Evolutionary conservation across 345 rosid species (phyloP).

Genomic region (Eucalyptus victrix): DNA sequence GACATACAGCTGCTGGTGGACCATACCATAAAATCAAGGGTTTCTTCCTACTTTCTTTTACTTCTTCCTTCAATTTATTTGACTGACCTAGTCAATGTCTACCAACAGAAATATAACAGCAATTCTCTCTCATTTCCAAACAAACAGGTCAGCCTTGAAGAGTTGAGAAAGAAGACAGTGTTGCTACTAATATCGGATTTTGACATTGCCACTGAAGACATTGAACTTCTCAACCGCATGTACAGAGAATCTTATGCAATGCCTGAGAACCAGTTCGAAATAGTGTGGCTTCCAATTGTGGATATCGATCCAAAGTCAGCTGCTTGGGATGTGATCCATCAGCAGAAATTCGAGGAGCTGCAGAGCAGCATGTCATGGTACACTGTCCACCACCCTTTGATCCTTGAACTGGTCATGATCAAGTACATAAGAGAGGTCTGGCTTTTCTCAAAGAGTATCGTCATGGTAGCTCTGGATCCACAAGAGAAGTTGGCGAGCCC

Average conservation of each 20-base stretch:
- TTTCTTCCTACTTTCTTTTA: neutral
- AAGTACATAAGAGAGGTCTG: conserved; percentile 17
- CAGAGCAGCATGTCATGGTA: conserved; percentile 17
- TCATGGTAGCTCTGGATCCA: conserved; percentile 13
- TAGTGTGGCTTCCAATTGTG: conserved; percentile 35
- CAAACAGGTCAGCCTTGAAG: conserved; percentile 3
- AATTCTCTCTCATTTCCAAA: neutral
- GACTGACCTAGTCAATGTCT: neutral
- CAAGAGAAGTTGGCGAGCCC: conserved; percentile 2
- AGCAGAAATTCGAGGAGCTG: conserved; percentile 4
- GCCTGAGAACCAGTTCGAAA: conserved; percentile 6
- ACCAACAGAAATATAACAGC: neutral
- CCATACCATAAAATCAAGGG: conserved; percentile 13
- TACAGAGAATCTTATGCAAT: conserved; percentile 1
- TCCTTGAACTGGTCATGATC: conserved; percentile 3
- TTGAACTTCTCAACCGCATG: neutral
- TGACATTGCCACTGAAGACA: conserved; percentile 19
- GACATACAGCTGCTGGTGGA: conserved; percentile 22
- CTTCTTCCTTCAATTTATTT: neutral
- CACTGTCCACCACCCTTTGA: conserved; percentile 7
- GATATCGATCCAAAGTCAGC: conserved; percentile 2
- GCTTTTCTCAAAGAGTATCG: neutral
- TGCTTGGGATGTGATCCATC: conserved; percentile 6
- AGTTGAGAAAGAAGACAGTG: conserved; percentile 5
- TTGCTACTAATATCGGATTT: conserved; percentile 20